Conservation (phyloP, 2,329 filamentous ascomycete species). For the Gaeumannomyces sp. region DNA sequence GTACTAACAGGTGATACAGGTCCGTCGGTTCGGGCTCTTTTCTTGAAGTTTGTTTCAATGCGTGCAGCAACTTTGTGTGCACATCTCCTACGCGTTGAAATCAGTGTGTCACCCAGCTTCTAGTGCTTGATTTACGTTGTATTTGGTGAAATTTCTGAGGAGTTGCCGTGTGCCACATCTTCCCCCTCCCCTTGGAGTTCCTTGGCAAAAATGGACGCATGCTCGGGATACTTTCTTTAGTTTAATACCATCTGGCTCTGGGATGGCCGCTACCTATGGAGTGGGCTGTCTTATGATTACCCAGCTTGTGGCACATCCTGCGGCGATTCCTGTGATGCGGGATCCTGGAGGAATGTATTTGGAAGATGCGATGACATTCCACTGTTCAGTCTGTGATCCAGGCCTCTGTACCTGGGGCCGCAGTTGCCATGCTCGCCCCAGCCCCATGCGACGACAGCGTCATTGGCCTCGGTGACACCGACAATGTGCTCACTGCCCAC, state of each 20-base stretch:
- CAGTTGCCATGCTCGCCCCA: constrained; percentile 99
- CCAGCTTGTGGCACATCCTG: constrained; percentile 91
- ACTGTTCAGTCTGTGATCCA: constrained; percentile 63
- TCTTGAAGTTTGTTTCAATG: constrained; percentile 9
- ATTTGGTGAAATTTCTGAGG: neutral
- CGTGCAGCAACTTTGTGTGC: neutral
- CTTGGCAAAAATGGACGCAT: neutral
- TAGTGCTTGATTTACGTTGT: neutral
- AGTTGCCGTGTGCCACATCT: neutral
- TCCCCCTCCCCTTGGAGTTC: neutral
- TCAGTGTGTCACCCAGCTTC: too few relatives aligned
- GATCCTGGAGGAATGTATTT: constrained; percentile 45
- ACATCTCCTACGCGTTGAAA: too few relatives aligned
- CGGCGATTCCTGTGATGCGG: constrained; percentile 58
- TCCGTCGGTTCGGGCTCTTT: constrained; percentile 28
- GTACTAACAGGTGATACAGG: constrained; percentile 25
- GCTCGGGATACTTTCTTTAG: neutral
- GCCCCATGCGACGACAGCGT: constrained; percentile 73
- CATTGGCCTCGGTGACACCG: constrained; percentile 56
- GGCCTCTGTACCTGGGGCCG: constrained; percentile 51
- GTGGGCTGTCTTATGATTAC: constrained; percentile 29
- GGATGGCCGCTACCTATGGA: neutral
- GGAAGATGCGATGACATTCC: constrained; percentile 59
- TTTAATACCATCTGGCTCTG: neutral
- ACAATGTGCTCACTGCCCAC: constrained; percentile 89